A percentile compares a stretch with the other conserved stretches of the same genome.
phyloP scores from a whole-genome alignment of 164 flowering plant species.

The Vitis rupestris region DNA sequence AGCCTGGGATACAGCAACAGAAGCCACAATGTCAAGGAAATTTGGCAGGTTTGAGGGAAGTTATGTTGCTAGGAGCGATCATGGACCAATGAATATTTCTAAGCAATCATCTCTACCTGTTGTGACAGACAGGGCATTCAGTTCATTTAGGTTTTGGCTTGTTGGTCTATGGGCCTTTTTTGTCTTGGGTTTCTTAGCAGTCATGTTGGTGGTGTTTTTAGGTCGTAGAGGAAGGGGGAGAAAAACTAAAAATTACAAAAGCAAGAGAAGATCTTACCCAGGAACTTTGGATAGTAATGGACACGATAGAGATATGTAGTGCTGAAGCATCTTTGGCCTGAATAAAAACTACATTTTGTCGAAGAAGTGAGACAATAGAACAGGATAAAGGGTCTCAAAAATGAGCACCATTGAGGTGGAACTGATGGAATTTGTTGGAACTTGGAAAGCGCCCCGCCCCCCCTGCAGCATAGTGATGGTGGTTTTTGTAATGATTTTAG shows the following conservation, averaged over 20 bases:
- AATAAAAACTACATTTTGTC: background rate
- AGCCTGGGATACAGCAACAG: constrained; percentile 14
- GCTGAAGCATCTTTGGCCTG: constrained; percentile 19
- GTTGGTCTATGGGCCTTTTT: constrained; percentile 62
- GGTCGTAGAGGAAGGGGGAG: constrained; percentile 41
- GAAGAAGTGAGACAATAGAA: background rate
- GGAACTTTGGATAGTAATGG: constrained; percentile 41
- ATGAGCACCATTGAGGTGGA: too few species aligned
- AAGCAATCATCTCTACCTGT: constrained; percentile 19
- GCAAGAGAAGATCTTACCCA: constrained; percentile 56
- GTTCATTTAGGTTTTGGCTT: constrained; percentile 58
- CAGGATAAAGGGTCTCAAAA: background rate
- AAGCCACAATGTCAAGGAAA: constrained; percentile 30
- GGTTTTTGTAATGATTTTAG: background rate
- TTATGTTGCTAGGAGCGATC: constrained; percentile 13
- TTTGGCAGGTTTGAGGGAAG: constrained; percentile 28
- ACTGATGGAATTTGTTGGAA: background rate
- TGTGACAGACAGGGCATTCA: constrained; percentile 24
- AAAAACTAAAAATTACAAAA: constrained; percentile 45
- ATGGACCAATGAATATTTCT: constrained; percentile 21
- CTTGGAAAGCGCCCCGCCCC: background rate
- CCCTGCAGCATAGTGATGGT: background rate
- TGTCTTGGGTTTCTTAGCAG: constrained; percentile 54
- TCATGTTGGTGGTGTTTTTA: constrained; percentile 37
- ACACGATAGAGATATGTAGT: constrained; percentile 26